These are phyloP conservation scores for Selaginella tamariscina DNA, from an alignment of 75 land plant species.

Conservation along the genomic window DNA sequence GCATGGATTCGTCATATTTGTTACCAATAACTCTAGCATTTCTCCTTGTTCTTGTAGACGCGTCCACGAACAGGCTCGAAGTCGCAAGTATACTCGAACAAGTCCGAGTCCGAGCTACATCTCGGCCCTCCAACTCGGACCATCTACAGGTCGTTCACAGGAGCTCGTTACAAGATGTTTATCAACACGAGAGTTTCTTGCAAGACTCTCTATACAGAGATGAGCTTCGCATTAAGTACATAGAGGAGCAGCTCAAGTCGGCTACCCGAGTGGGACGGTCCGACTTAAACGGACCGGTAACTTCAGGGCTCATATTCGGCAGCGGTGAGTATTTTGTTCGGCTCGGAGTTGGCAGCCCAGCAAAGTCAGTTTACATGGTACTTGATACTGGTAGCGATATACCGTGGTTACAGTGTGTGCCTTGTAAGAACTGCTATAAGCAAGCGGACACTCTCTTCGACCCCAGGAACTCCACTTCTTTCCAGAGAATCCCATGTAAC, in stretches of 20 bases:
- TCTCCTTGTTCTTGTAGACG: no score
- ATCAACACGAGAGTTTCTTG: background rate
- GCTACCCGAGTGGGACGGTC: background rate
- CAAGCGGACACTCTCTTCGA: constrained; percentile 6
- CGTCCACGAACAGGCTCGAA: no score
- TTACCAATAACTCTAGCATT: no score
- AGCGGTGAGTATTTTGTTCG: background rate
- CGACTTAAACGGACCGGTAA: background rate
- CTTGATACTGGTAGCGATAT: background rate
- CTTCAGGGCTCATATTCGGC: background rate
- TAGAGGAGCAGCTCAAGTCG: background rate
- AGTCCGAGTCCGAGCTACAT: no score
- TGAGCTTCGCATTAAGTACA: background rate
- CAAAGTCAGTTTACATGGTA: background rate
- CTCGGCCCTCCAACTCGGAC: no score
- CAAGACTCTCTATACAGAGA: background rate
- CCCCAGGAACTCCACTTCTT: background rate
- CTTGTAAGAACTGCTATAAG: constrained; percentile 14
- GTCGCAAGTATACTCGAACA: no score
- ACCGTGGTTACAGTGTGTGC: constrained; percentile 28
- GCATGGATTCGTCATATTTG: no score
- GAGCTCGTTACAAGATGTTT: background rate
- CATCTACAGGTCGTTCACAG: background rate
- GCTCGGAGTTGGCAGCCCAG: background rate
- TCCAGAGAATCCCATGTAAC: background rate